Percentiles rank a stretch among this genome's conserved stretches.
Evolutionary conservation across 768 basidiomycete species (phyloP).

Genomic region (Suillus bovinus): DNA sequence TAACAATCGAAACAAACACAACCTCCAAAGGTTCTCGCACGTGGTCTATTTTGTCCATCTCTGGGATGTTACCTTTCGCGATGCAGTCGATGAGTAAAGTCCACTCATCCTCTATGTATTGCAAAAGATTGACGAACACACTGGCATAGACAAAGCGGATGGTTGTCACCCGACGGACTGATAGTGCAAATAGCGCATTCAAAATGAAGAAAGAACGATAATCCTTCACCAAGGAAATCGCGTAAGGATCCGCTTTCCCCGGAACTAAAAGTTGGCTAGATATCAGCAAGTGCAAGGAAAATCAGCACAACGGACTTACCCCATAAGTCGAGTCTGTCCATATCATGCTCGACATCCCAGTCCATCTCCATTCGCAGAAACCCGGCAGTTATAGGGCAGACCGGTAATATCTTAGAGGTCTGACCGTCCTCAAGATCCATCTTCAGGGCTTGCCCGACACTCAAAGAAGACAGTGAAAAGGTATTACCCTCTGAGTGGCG

Average conservation of each 20-base stretch:
- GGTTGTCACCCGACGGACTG: not conserved
- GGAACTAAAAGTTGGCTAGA: constrained; percentile 12
- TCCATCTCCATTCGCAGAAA: not conserved
- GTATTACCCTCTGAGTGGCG: not conserved
- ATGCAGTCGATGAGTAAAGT: constrained; percentile 6
- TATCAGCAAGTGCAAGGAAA: not conserved
- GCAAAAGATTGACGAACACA: constrained; percentile 7
- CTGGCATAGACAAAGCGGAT: constrained; percentile 2
- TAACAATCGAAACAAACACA: not conserved
- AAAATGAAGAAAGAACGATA: constrained; percentile 13
- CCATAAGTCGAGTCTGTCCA: not conserved
- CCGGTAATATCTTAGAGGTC: not conserved
- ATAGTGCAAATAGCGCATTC: constrained; percentile 12
- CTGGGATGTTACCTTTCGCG: constrained; percentile 9
- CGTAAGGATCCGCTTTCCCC: constrained; percentile 17
- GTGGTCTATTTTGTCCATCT: constrained; percentile 5
- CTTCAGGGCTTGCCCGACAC: not conserved
- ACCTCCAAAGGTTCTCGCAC: constrained; percentile 7
- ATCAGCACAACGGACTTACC: not conserved
- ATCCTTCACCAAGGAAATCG: constrained; percentile 19
- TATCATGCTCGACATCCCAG: not conserved
- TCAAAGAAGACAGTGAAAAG: not conserved
- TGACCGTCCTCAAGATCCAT: not conserved
- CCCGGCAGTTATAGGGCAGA: not conserved
- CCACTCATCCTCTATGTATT: constrained; percentile 12